Evolutionary conservation across 352 stramenopile species (phyloP), one percentile per base, ranked within the genome.

Genomic region (Globisporangium megalacanthum): DNA sequence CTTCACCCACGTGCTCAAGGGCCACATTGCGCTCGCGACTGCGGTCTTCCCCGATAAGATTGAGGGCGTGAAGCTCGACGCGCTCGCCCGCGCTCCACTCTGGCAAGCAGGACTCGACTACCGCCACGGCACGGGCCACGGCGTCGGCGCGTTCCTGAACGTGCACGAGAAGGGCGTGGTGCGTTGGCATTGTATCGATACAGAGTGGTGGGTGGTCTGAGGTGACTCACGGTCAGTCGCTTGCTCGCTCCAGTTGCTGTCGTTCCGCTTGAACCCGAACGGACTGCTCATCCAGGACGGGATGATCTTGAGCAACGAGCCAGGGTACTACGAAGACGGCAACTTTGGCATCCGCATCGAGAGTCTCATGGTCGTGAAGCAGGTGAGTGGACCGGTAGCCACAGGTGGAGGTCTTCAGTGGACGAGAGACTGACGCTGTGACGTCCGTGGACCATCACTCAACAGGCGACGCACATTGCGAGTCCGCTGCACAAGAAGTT

Each of bases 271-370:
- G 37, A 94, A 92, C 64, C 77, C 77, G 61, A 91, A 86, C 49
- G 80, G 81, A 0, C 33, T 94, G 44, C 76, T 91, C 31, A 93
- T 94, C 50, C 83, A 87, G 50, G 76, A 94, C 41, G 96, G 97
- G 20, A 99, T 99, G 98, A 91, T 98, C 41, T 79, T 99, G 37
- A 98, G 88, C 56, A 99, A 99, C 68, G 98, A 95, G 65, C 98
- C 98, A 39, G 98, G 98, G 4, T 99, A 99, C 70, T 99, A 99
- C 65, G 91, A 98, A 62, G 83, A 97, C 62, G 96, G 95, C 42
- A 86, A 95, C 46, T 99, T 99, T 79, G 97, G 98, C 37, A 98
- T 99, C 63, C 94, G 98, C 56, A 99, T 99, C 59, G 98, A 99
- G 71, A 99, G 98, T 64, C 74, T 99, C 17, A 76, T 99, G 61